Percentiles rank a stretch among this genome's conserved stretches.
Conservation (phyloP, 2,329 filamentous ascomycete genomes). For the Pseudogymnoascus pannorum region DNA sequence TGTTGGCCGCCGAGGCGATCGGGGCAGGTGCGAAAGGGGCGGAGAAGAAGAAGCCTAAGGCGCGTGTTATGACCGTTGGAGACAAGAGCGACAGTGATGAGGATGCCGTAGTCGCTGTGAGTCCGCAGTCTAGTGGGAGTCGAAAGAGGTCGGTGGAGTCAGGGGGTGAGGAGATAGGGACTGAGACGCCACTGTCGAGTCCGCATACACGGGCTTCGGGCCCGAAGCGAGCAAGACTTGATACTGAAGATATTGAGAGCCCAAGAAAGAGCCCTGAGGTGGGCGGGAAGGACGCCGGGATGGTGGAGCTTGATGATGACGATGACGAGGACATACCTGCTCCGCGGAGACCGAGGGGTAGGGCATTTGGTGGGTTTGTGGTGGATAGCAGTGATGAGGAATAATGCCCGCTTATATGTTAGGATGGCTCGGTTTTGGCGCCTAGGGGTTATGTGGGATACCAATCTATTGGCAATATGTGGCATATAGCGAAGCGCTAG, state of each 20-base stretch:
- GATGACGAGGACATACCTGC: slow-evolving; percentile 2
- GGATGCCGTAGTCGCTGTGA: not conserved
- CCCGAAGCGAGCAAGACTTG: slow-evolving; percentile 2
- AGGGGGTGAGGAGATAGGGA: not conserved
- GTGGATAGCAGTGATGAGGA: slow-evolving; percentile 6
- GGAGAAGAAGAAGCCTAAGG: slow-evolving; percentile 48
- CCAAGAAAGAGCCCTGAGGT: not conserved
- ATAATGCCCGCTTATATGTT: slow-evolving; percentile 6
- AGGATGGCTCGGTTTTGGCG: not conserved
- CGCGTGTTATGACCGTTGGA: slow-evolving; percentile 32
- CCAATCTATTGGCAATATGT: slow-evolving; percentile 7
- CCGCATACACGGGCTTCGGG: not conserved
- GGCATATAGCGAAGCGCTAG: not conserved
- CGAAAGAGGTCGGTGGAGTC: not conserved
- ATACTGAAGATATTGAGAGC: not conserved
- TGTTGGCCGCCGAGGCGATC: slow-evolving; percentile 34
- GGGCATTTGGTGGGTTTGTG: slow-evolving; percentile 4
- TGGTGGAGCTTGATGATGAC: not conserved
- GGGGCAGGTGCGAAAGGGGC: slow-evolving; percentile 41
- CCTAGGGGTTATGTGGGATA: slow-evolving; percentile 5
- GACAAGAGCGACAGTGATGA: not conserved
- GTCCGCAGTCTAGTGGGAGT: not conserved
- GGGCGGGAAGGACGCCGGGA: not conserved
- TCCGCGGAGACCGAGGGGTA: not conserved
- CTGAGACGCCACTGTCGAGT: not conserved